These are phyloP conservation scores for Xylaria acuta DNA, from an alignment of 495 filamentous ascomycete genomes.

Conservation along the genomic window DNA sequence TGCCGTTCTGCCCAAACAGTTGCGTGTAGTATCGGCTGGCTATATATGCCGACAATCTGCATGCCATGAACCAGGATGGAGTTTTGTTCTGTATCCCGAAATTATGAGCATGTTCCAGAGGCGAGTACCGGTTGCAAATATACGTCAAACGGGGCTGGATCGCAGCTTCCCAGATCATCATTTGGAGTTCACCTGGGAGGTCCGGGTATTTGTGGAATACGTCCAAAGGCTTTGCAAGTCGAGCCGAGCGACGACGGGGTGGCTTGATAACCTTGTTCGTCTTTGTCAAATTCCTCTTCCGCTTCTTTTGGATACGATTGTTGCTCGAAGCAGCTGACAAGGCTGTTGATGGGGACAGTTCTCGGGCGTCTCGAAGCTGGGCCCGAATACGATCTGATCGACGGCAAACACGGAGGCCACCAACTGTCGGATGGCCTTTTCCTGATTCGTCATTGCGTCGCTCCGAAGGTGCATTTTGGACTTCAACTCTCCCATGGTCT, in stretches of 20 bases:
- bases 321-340: not conserved
- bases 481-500: not conserved
- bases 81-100: slow-evolving; percentile 31
- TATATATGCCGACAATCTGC: slow-evolving; percentile 26
- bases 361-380: slow-evolving; percentile 8
- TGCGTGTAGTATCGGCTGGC: slow-evolving; percentile 29
- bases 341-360: slow-evolving; percentile 14
- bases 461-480: not conserved
- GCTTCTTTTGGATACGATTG: slow-evolving; percentile 18
- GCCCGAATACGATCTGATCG: slow-evolving; percentile 24
- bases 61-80: slow-evolving; percentile 38
- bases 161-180: slow-evolving; percentile 41
- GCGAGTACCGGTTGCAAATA: slow-evolving; percentile 35
- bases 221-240: slow-evolving; percentile 35
- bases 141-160: slow-evolving; percentile 36
- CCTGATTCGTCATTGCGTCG: not conserved
- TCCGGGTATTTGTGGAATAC: slow-evolving; percentile 33
- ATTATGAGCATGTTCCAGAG: not conserved
- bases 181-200: slow-evolving; percentile 35
- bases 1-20: slow-evolving; percentile 25
- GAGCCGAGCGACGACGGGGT: slow-evolving; percentile 32
- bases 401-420: slow-evolving; percentile 17
- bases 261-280: not conserved
- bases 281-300: not conserved
- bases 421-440: slow-evolving; percentile 18